Evolutionary conservation across 208 protist genomes (phyloP).

Genomic region (Leishmania guyanensis): DNA sequence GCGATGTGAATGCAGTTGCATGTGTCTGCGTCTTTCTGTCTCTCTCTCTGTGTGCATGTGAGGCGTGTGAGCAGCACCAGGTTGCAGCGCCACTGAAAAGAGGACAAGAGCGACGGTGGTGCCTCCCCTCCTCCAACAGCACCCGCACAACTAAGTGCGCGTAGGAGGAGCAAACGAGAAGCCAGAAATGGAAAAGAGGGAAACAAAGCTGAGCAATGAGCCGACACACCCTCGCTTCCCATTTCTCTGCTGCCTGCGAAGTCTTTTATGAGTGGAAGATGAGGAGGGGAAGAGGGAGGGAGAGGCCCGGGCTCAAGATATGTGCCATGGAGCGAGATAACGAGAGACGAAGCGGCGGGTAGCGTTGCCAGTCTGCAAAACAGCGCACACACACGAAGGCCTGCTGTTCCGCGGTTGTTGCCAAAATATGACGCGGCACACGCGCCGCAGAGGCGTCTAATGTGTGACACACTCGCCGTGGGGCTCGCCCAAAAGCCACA

Average conservation of each 20-base stretch:
- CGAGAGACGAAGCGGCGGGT: not conserved
- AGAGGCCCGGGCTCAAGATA: not conserved
- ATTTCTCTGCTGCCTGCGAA: not conserved
- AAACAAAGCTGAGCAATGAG: not conserved
- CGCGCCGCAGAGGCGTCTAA: not conserved
- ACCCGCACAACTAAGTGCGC: not conserved
- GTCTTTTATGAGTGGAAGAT: not conserved
- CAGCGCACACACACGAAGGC: not conserved
- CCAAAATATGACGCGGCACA: not conserved
- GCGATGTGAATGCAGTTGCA: not conserved
- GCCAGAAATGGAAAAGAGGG: not conserved
- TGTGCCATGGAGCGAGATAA: not conserved
- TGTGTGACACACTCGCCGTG: not conserved
- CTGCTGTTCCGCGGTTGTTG: not conserved
- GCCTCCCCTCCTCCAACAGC: not conserved
- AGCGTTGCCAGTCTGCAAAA: not conserved
- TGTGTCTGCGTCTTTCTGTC: not conserved
- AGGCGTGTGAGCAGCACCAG: not conserved
- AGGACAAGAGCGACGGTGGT: not conserved
- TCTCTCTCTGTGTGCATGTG: not conserved
- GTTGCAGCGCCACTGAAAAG: not conserved
- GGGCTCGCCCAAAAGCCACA: not conserved
- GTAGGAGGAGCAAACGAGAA: not conserved
- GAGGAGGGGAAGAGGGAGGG: not conserved
- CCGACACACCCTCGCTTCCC: constrained; percentile 2